phyloP scores from a whole-genome alignment of 176 grass and related monocot genomes.

The Triticum dicoccoides region DNA sequence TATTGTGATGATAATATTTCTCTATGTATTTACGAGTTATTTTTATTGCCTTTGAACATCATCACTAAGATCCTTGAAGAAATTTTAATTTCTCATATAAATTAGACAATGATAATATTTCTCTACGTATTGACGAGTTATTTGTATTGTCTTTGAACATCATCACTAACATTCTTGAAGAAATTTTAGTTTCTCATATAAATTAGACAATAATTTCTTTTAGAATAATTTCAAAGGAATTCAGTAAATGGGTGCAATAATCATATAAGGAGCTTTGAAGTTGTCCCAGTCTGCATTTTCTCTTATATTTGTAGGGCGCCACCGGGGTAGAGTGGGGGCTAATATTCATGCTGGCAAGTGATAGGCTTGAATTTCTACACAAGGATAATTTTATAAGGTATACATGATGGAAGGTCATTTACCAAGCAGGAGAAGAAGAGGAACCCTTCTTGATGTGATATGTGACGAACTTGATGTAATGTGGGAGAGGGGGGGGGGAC shows the following conservation, averaged over 20 bases:
- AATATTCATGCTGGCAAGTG: conserved; percentile 39
- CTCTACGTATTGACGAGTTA: too few species aligned
- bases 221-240: background rate
- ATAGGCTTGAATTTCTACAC: conserved; percentile 54
- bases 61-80: background rate
- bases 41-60: too few species aligned
- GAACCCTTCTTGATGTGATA: conserved; percentile 13
- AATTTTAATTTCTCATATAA: background rate
- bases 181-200: background rate
- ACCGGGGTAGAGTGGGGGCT: conserved; percentile 44
- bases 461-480: background rate
- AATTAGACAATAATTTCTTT: background rate
- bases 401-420: conserved; percentile 60
- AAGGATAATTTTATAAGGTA: conserved; percentile 44
- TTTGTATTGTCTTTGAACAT: too few species aligned
- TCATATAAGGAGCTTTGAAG: background rate
- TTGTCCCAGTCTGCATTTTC: background rate
- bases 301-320: conserved; percentile 19
- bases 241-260: background rate
- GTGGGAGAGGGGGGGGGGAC: too few species aligned
- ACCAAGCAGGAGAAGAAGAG: conserved; percentile 43
- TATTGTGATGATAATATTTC: background rate
- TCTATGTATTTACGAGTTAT: too few species aligned
- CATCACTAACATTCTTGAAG: background rate
- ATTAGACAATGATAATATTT: background rate